Evolutionary conservation across 2,329 filamentous ascomycete species (phyloP).

Genomic region (Botryosphaeria dothidea): DNA sequence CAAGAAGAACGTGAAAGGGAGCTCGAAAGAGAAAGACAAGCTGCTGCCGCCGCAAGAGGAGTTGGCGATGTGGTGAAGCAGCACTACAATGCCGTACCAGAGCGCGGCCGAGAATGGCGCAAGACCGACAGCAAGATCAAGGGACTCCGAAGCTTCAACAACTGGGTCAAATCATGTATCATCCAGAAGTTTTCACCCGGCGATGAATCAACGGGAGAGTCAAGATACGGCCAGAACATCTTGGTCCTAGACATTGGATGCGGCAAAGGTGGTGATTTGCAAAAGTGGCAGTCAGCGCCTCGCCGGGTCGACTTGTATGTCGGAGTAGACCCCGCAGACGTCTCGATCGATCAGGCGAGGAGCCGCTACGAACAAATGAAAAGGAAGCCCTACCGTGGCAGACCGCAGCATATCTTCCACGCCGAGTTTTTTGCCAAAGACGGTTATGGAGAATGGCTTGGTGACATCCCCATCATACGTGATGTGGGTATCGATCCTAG

Average conservation of each 20-base stretch:
- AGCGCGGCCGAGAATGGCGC: constrained; percentile 91
- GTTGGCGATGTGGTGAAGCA: constrained; percentile 85
- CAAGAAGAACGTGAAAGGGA: constrained; percentile 39
- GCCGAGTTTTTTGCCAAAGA: constrained; percentile 89
- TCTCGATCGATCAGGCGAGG: constrained; percentile 86
- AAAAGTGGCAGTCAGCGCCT: constrained; percentile 95
- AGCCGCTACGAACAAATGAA: constrained; percentile 79
- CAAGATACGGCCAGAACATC: constrained; percentile 52
- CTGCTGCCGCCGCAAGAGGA: constrained; percentile 30
- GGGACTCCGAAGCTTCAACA: constrained; percentile 91
- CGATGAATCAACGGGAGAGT: constrained; percentile 33
- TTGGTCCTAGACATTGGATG: constrained; percentile 92
- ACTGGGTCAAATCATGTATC: constrained; percentile 97
- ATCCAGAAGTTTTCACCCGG: constrained; percentile 86
- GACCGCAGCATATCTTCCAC: constrained; percentile 67
- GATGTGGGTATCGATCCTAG: constrained; percentile 85
- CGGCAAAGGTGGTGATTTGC: constrained; percentile 92
- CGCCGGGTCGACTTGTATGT: constrained; percentile 91
- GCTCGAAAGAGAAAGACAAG: constrained; percentile 47
- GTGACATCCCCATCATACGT: constrained; percentile 75
- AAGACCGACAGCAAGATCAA: constrained; percentile 94
- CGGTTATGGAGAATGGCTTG: constrained; percentile 83
- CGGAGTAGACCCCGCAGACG: constrained; percentile 87
- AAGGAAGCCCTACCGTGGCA: constrained; percentile 53
- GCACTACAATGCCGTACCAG: constrained; percentile 94